These are phyloP conservation scores for Rhodotorula diobovata DNA, from an alignment of 768 basidiomycete genomes.

Conservation along the genomic window DNA sequence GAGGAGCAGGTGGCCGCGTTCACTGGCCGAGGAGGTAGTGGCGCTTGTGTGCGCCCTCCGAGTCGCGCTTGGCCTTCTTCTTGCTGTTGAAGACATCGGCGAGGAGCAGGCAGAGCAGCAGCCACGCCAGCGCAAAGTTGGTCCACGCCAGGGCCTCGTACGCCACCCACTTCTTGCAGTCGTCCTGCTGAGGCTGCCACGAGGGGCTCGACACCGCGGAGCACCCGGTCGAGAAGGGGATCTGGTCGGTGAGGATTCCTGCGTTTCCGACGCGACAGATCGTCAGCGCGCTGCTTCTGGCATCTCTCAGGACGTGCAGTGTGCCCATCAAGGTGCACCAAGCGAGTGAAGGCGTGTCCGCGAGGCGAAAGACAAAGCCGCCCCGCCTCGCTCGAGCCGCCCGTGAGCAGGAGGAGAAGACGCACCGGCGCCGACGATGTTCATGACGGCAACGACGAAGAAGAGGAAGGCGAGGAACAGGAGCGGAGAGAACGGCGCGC, in stretches of 20 bases:
- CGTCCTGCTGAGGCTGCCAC: not conserved
- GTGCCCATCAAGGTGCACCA: not conserved
- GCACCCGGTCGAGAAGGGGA: slow-evolving; percentile 11
- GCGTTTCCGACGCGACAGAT: not conserved
- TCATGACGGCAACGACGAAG: slow-evolving; percentile 12
- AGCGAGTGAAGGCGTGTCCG: too few relatives aligned
- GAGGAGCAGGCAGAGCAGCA: not conserved
- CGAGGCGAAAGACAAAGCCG: too few relatives aligned
- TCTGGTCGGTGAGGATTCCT: slow-evolving; percentile 11
- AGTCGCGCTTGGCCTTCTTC: not conserved
- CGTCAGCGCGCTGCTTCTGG: too few relatives aligned
- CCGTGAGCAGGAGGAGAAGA: not conserved
- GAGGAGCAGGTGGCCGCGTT: too few relatives aligned
- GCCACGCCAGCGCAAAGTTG: not conserved
- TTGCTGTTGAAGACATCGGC: not conserved
- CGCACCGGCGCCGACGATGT: not conserved
- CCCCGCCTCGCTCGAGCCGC: not conserved
- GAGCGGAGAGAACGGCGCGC: slow-evolving; percentile 6
- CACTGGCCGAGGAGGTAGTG: slow-evolving; percentile 19
- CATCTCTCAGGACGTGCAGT: too few relatives aligned
- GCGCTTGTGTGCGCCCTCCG: too few relatives aligned
- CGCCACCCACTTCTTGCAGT: slow-evolving; percentile 5
- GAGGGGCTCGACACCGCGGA: not conserved
- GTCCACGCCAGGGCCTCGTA: slow-evolving; percentile 1
- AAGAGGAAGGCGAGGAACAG: slow-evolving; percentile 24